These are phyloP conservation scores for Leccinum pallidistipes DNA, from an alignment of 1,284 basidiomycete genomes.

Conservation along the genomic window DNA sequence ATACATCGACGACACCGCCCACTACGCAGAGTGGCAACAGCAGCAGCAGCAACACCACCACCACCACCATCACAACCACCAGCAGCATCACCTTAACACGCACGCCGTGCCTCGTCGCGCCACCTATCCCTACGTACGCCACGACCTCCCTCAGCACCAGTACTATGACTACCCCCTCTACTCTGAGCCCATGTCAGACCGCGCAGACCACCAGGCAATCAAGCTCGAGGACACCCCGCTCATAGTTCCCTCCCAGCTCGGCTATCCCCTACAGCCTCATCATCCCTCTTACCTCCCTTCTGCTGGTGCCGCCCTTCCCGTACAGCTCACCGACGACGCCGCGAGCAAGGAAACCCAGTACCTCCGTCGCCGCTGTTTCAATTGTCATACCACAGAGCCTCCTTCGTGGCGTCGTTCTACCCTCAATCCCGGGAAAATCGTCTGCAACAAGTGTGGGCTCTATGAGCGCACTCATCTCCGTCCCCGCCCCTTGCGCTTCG, in stretches of 20 bases:
- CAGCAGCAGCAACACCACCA: constrained; percentile 35
- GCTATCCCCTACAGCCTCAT: constrained; percentile 30
- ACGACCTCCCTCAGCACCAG: constrained; percentile 50
- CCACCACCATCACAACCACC: not conserved
- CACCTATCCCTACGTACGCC: constrained; percentile 71
- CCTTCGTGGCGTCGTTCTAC: constrained; percentile 83
- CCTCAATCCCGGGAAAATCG: constrained; percentile 84
- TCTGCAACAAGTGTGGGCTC: constrained; percentile 86
- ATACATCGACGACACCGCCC: constrained; percentile 41
- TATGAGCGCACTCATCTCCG: constrained; percentile 84
- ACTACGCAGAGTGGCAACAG: constrained; percentile 40
- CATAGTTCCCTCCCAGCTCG: constrained; percentile 60
- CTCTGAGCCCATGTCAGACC: constrained; percentile 32
- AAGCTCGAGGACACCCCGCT: constrained; percentile 64
- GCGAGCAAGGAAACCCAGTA: constrained; percentile 86
- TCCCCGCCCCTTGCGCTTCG: constrained; percentile 76
- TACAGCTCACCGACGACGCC: constrained; percentile 85
- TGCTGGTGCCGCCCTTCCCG: constrained; percentile 50
- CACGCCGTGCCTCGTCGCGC: constrained; percentile 56
- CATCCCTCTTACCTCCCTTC: constrained; percentile 34
- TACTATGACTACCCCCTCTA: constrained; percentile 34
- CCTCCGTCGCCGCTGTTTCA: constrained; percentile 79
- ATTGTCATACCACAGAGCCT: constrained; percentile 85
- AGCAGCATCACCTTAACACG: not conserved
- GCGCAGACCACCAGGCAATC: constrained; percentile 43